Evolutionary conservation across 2,329 filamentous ascomycete genomes (phyloP).

Genomic region (Calonectria multiphialidica): DNA sequence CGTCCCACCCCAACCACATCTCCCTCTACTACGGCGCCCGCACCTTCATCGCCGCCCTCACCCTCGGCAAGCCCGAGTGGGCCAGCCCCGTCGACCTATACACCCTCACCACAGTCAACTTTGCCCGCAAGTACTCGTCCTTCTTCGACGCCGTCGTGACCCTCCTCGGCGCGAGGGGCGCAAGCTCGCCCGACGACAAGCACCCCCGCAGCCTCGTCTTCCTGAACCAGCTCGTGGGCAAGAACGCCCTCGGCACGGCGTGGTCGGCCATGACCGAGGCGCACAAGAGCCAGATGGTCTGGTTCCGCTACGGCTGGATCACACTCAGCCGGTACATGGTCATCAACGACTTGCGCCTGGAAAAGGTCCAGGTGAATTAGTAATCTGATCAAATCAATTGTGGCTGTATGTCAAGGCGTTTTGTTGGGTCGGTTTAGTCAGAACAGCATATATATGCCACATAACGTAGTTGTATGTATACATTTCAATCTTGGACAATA

Average conservation of each 20-base stretch:
- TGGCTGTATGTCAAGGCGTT: neutral
- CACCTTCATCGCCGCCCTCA: conserved; percentile 76
- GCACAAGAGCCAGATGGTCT: conserved; percentile 96
- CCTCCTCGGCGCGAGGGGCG: conserved; percentile 60
- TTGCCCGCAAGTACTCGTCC: conserved; percentile 84
- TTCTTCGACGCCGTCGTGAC: conserved; percentile 83
- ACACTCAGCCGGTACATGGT: conserved; percentile 93
- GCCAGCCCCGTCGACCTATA: conserved; percentile 85
- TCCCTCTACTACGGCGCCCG: conserved; percentile 87
- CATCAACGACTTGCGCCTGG: conserved; percentile 84
- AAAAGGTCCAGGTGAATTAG: conserved; percentile 47
- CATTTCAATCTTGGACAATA: neutral
- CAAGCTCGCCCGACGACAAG: conserved; percentile 46
- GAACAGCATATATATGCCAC: neutral
- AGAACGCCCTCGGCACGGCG: conserved; percentile 65
- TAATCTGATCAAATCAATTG: neutral
- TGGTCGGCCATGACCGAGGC: conserved; percentile 90
- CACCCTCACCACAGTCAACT: conserved; percentile 79
- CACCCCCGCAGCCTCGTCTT: conserved; percentile 75
- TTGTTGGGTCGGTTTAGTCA: neutral
- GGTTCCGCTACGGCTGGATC: conserved; percentile 99
- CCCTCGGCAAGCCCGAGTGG: conserved; percentile 73
- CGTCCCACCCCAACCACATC: conserved; percentile 92
- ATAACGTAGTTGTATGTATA: neutral
- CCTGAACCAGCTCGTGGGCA: conserved; percentile 76